Base-by-base conservation (phyloP, 2,329 filamentous ascomycete species). In the Alternaria metachromatica region DNA sequence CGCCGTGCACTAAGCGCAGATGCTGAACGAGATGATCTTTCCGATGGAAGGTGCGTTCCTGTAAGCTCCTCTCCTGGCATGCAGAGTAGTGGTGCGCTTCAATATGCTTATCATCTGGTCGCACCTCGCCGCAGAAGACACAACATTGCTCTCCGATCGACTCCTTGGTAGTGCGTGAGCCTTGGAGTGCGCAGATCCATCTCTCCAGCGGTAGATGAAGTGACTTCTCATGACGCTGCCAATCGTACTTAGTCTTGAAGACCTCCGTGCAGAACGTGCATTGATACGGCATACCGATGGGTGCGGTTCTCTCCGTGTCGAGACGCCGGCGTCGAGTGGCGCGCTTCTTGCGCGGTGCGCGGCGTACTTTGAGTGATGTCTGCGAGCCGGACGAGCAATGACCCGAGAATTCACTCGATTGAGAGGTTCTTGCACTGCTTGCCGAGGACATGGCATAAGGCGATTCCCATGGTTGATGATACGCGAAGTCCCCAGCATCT, bases 221-320 rank as follows among this genome's bases (percentile, higher is more conserved):
- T 1, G 73, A 71, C 28, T 76, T 76, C 15, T 76, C 74, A n/a
- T 76, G 74, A 2, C 74, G 59, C 30, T 71, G 67, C 74, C 74
- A 76, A 30, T 76, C 72, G 25, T 74, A 70, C 51, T 75, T 76
- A 0, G 72, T 74, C 20, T 71, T 74, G 65, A 76, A 76, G 12
- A 66, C 68, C 44, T 76, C 74, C 0, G 74, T 76, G 48, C 74
- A 76, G 25, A 76, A 76, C 1, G 74, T 76, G 45, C 74, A 76
- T 49, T 76, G 73, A 15, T 69, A 76, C 0, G 71, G 70, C 55
- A 72, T 60, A 12, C 60, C 48, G 7, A 67, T 63, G 3, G 65
- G 54, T 21, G 60, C 26, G 13, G 59, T 55, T 3, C 46, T 61
- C 5, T 66, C 62, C 44, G 67, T 59, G 6, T 63, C 63, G 26